These are phyloP conservation scores for Cochlearia excelsa DNA, from an alignment of 345 rosid genomes.

Conservation along the genomic window DNA sequence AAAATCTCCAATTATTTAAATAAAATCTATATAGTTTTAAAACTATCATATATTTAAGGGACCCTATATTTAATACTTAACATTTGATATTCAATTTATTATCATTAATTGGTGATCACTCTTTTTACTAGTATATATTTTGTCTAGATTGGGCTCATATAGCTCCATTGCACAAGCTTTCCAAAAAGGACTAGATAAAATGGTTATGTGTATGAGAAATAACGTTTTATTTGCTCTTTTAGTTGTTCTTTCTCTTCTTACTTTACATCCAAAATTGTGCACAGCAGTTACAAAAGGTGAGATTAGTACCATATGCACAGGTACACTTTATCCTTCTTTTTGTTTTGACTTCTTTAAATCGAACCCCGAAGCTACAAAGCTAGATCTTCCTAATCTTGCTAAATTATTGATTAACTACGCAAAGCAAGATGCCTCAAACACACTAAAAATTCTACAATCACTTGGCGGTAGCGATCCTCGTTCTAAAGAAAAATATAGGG, in stretches of 20 bases:
- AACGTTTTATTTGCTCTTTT: background rate
- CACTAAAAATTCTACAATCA: background rate
- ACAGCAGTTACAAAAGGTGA: background rate
- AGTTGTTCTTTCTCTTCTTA: background rate
- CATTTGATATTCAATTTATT: no score
- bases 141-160: no score
- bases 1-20: no score
- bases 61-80: no score
- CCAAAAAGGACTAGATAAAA: no score
- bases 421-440: background rate
- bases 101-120: no score
- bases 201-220: background rate
- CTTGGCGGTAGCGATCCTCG: background rate
- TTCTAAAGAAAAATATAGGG: background rate
- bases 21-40: no score
- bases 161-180: no score
- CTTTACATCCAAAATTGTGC: background rate
- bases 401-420: background rate
- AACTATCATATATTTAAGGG: no score
- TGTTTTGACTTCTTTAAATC: conserved; percentile 6
- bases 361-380: background rate
- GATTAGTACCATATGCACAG: background rate
- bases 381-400: background rate
- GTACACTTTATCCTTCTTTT: background rate
- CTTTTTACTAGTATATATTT: no score